Evolutionary conservation across 1,284 basidiomycete genomes (phyloP).

Genomic region (Macrocystidia cucumis): DNA sequence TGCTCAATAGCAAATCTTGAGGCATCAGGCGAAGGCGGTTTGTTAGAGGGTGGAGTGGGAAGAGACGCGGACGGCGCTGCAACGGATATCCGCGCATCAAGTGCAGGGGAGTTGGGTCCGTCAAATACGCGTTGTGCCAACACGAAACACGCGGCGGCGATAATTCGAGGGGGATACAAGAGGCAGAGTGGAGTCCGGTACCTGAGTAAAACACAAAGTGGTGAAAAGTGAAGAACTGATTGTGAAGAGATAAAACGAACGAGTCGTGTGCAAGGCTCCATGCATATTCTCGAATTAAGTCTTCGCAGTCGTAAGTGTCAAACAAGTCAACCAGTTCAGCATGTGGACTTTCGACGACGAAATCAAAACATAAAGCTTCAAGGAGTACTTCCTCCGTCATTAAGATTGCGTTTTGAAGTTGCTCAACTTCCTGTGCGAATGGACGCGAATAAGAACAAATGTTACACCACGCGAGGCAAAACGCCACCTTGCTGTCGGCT

Average conservation of each 20-base stretch:
- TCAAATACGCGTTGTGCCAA: constrained; percentile 64
- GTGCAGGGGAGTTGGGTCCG: constrained; percentile 61
- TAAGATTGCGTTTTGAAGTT: constrained; percentile 69
- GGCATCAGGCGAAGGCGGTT: constrained; percentile 61
- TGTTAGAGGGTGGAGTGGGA: constrained; percentile 69
- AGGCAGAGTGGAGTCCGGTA: constrained; percentile 73
- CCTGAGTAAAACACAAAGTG: constrained; percentile 27
- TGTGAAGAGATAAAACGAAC: constrained; percentile 35
- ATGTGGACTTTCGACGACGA: constrained; percentile 80
- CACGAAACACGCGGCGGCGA: constrained; percentile 68
- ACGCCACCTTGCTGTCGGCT: constrained; percentile 51
- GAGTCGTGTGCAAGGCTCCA: constrained; percentile 84
- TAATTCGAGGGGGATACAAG: constrained; percentile 56
- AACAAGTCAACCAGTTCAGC: constrained; percentile 64
- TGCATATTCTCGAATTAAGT: constrained; percentile 57
- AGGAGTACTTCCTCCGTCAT: constrained; percentile 78
- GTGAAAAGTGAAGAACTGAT: constrained; percentile 4
- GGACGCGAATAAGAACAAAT: constrained; percentile 4
- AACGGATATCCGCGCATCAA: constrained; percentile 61
- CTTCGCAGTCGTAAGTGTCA: constrained; percentile 39
- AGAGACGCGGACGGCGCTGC: constrained; percentile 56
- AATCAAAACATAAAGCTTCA: constrained; percentile 89
- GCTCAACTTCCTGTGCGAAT: constrained; percentile 68
- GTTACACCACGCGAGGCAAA: constrained; percentile 5
- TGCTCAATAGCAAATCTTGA: constrained; percentile 59